Conservation (phyloP, 2,329 filamentous ascomycete species). For the Aurifilum marmelostoma region DNA sequence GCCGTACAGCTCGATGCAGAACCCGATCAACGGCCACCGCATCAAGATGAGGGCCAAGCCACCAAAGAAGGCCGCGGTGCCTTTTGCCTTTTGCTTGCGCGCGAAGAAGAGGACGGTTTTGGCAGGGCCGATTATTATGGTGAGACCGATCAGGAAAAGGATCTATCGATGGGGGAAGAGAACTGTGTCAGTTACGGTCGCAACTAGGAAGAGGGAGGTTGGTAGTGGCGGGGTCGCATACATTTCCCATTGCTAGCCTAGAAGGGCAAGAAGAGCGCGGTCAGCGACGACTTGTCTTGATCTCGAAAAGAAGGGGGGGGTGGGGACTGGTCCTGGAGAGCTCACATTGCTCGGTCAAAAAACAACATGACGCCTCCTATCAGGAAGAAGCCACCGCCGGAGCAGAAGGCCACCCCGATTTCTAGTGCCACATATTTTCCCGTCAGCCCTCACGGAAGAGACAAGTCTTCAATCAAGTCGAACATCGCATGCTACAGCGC, state of each 20-base stretch:
- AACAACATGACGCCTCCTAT: conserved; percentile 94
- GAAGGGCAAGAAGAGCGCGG: conserved; percentile 14
- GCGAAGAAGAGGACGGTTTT: conserved; percentile 96
- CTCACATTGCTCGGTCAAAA: conserved; percentile 94
- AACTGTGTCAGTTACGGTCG: conserved; percentile 15
- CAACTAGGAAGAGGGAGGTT: neutral
- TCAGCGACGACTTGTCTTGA: conserved; percentile 11
- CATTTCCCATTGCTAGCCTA: conserved; percentile 97
- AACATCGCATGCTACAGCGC: conserved; percentile 10
- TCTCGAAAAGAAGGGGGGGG: neutral
- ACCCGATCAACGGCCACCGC: conserved; percentile 89
- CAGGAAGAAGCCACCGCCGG: conserved; percentile 92
- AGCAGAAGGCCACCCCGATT: conserved; percentile 96
- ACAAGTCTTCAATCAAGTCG: neutral
- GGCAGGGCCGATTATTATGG: conserved; percentile 88
- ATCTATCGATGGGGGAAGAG: conserved; percentile 61
- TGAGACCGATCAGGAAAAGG: conserved; percentile 95
- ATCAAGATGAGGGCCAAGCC: conserved; percentile 86
- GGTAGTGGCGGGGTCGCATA: conserved; percentile 45
- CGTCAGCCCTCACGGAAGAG: conserved; percentile 37
- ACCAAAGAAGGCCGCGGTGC: conserved; percentile 82
- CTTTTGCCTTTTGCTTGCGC: conserved; percentile 87
- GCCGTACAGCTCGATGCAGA: conserved; percentile 88
- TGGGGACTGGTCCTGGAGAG: neutral
- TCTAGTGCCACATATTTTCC: conserved; percentile 58